These are phyloP conservation scores for Heterobasidion parviporum DNA, from an alignment of 1,284 basidiomycete species.

Conservation along the genomic window DNA sequence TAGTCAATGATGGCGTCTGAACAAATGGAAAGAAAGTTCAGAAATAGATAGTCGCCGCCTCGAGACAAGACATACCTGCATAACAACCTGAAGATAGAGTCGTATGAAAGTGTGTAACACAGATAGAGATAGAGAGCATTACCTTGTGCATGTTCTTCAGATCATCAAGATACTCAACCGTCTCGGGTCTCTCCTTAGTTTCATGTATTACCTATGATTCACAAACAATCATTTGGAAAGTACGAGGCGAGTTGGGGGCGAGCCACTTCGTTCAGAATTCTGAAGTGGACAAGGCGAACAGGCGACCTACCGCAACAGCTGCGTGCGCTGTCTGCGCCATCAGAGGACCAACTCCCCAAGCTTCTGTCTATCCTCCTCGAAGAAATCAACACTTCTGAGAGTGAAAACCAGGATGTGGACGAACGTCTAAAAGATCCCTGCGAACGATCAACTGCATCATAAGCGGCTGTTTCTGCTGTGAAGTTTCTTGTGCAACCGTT, in stretches of 20 bases:
- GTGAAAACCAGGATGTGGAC: conserved; percentile 16
- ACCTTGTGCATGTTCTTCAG: conserved; percentile 34
- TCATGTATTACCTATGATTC: conserved; percentile 28
- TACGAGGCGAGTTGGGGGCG: background rate
- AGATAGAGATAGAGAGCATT: background rate
- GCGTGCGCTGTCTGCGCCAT: conserved; percentile 51
- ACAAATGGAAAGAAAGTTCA: background rate
- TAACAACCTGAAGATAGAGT: conserved; percentile 23
- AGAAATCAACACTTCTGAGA: background rate
- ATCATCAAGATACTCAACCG: conserved; percentile 30
- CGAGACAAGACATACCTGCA: conserved; percentile 24
- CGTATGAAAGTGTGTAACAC: background rate
- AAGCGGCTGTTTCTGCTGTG: conserved; percentile 16
- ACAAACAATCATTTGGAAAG: background rate
- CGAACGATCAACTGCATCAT: conserved; percentile 40
- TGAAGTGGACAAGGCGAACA: background rate
- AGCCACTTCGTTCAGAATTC: background rate
- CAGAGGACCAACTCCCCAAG: conserved; percentile 46
- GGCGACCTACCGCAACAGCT: conserved; percentile 30
- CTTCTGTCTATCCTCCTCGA: conserved; percentile 23
- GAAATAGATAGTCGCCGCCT: background rate
- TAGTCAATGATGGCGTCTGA: conserved; percentile 27
- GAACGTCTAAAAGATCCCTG: conserved; percentile 33
- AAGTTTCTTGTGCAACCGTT: too few relatives aligned
- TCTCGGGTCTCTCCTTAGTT: conserved; percentile 29